Percentiles rank a stretch among this genome's conserved stretches.
These are phyloP conservation scores for Eucalyptus curtisii DNA, from an alignment of 345 rosid genomes.

Conservation along the genomic window DNA sequence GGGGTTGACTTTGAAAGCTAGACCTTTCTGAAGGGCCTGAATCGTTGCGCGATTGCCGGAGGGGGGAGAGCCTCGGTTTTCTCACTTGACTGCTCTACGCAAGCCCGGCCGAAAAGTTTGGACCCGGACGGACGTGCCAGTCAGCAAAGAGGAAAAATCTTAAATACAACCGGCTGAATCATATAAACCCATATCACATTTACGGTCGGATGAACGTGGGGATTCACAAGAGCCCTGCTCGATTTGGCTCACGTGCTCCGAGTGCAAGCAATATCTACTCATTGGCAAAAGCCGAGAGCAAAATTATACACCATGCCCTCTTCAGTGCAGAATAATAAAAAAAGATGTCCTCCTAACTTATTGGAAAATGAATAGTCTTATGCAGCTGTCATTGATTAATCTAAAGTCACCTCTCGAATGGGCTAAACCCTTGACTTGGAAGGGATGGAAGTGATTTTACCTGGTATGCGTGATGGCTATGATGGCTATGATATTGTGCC, in stretches of 20 bases:
- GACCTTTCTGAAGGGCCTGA: neutral
- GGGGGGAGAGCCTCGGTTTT: neutral
- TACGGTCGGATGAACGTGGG: rapidly evolving
- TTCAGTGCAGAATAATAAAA: rapidly evolving
- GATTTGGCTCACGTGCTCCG: too few relatives aligned
- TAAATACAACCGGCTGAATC: rapidly evolving
- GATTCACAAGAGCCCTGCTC: too few relatives aligned
- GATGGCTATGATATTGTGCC: neutral
- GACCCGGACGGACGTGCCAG: neutral
- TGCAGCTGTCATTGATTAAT: neutral
- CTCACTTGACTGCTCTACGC: neutral
- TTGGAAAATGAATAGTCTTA: too few relatives aligned
- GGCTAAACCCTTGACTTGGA: neutral
- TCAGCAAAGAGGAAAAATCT: neutral
- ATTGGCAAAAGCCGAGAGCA: rapidly evolving
- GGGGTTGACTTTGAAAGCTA: neutral
- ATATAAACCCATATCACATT: too few relatives aligned
- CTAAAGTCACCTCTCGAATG: too few relatives aligned
- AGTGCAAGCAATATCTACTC: too few relatives aligned
- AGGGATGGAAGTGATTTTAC: rapidly evolving
- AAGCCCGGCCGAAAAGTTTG: neutral
- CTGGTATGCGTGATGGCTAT: rapidly evolving
- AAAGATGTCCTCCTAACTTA: too few relatives aligned
- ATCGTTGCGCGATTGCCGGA: neutral
- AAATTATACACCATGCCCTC: too few relatives aligned